Percentiles rank a stretch among this genome's conserved stretches.
Evolutionary conservation across 306 rosid genomes (phyloP).

Genomic region (Vigna hirtella): DNA sequence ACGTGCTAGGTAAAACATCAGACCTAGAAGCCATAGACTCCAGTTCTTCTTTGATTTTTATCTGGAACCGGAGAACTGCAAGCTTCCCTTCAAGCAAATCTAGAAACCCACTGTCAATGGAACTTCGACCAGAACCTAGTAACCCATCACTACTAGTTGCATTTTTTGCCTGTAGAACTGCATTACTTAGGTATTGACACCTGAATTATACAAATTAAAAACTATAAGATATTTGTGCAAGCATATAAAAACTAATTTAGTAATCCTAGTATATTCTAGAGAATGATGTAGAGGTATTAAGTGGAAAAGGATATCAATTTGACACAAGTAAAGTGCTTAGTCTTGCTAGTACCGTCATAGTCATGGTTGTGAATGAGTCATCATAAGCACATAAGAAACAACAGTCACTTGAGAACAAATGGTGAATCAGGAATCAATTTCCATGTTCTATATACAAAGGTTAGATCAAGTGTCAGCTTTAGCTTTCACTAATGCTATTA

Average conservation of each 20-base stretch:
- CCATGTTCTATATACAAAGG: constrained; percentile 1
- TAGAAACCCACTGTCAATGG: constrained; percentile 80
- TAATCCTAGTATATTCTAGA: constrained; percentile 16
- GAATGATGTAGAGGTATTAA: constrained; percentile 11
- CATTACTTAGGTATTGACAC: constrained; percentile 92
- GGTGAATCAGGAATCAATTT: constrained; percentile 26
- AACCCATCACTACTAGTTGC: constrained; percentile 71
- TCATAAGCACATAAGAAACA: constrained; percentile 10
- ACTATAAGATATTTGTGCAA: constrained; percentile 28
- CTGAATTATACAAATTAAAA: constrained; percentile 58
- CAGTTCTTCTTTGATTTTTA: constrained; percentile 87
- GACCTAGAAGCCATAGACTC: constrained; percentile 76
- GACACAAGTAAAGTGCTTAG: constrained; percentile 13
- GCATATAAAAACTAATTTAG: constrained; percentile 29
- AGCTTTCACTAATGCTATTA: not conserved
- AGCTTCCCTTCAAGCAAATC: constrained; percentile 98
- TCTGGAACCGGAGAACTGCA: constrained; percentile 95
- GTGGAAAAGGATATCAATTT: not conserved
- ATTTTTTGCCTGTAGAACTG: constrained; percentile 91
- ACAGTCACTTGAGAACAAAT: constrained; percentile 16
- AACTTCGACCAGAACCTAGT: constrained; percentile 68
- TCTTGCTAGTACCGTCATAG: constrained; percentile 2
- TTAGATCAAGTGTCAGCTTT: constrained; percentile 23
- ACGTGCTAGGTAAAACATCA: constrained; percentile 61
- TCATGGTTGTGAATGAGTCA: not conserved